A percentile compares a stretch with the other conserved stretches of the same genome.
Conservation (phyloP, 2,329 filamentous ascomycete species). For the Penicillium sp. region DNA sequence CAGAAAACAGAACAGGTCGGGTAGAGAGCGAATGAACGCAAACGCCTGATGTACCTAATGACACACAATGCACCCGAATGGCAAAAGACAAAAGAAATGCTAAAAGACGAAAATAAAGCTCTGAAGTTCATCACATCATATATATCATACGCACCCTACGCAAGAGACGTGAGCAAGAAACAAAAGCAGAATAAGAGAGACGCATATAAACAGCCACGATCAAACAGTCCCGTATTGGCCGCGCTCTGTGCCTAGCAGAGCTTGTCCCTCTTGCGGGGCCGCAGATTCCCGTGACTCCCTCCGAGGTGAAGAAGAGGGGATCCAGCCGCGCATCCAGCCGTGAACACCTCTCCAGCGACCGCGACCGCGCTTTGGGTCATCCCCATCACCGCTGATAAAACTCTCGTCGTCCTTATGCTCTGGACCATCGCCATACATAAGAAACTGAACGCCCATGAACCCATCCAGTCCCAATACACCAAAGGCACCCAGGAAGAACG, state of each 20-base stretch:
- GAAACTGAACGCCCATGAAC: constrained; percentile 63
- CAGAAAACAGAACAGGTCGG: not conserved
- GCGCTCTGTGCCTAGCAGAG: constrained; percentile 30
- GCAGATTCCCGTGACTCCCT: constrained; percentile 19
- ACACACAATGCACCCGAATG: not conserved
- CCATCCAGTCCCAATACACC: constrained; percentile 64
- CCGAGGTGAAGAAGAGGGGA: constrained; percentile 51
- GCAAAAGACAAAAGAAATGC: not conserved
- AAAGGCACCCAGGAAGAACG: constrained; percentile 66
- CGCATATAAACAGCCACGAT: constrained; percentile 7
- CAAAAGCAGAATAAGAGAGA: not conserved
- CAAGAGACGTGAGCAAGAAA: not conserved
- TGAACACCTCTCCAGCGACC: constrained; percentile 57
- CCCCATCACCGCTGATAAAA: constrained; percentile 28
- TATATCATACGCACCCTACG: constrained; percentile 1
- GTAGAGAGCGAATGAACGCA: not conserved
- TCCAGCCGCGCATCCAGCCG: constrained; percentile 68
- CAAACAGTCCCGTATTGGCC: constrained; percentile 39
- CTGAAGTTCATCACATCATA: constrained; percentile 12
- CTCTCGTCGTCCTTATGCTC: constrained; percentile 17
- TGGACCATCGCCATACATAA: constrained; percentile 56
- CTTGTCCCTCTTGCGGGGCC: constrained; percentile 29
- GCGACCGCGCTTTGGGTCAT: constrained; percentile 44
- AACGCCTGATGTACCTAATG: not conserved
- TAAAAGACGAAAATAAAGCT: not conserved